Evolutionary conservation across 768 basidiomycete genomes (phyloP).

Genomic region (Suillus variegatus): DNA sequence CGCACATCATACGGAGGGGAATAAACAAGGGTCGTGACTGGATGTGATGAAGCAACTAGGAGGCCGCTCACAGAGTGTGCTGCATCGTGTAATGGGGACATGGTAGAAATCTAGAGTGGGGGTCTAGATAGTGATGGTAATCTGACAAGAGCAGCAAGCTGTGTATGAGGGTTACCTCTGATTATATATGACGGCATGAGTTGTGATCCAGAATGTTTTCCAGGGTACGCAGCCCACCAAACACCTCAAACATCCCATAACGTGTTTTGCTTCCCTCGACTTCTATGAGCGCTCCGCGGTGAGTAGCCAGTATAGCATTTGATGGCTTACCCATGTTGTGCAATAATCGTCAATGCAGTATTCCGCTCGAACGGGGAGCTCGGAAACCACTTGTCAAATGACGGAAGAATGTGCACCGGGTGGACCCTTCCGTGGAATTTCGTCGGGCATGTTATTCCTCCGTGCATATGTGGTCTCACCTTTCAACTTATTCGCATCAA

Average conservation of each 20-base stretch:
- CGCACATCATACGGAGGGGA: slow-evolving; percentile 39
- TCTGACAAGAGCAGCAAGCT: slow-evolving; percentile 1
- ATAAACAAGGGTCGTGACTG: slow-evolving; percentile 29
- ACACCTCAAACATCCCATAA: slow-evolving; percentile 67
- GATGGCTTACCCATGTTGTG: slow-evolving; percentile 53
- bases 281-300: slow-evolving; percentile 45
- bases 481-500: slow-evolving; percentile 21
- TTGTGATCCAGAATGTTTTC: slow-evolving; percentile 8
- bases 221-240: slow-evolving; percentile 54
- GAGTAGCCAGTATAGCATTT: slow-evolving; percentile 49
- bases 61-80: slow-evolving; percentile 7
- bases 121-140: slow-evolving; percentile 2
- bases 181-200: slow-evolving; percentile 11
- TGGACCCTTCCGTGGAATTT: slow-evolving; percentile 52
- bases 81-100: neutral
- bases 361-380: slow-evolving; percentile 46
- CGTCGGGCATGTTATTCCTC: slow-evolving; percentile 40
- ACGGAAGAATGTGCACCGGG: slow-evolving; percentile 62
- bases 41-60: slow-evolving; percentile 7
- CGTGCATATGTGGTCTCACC: slow-evolving; percentile 48
- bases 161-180: slow-evolving; percentile 13
- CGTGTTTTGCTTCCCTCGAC: slow-evolving; percentile 52
- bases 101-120: neutral
- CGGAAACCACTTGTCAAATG: slow-evolving; percentile 43
- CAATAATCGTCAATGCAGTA: slow-evolving; percentile 51